Conservation (phyloP, 1,284 basidiomycete species). For the Moniliophthora roreri region DNA sequence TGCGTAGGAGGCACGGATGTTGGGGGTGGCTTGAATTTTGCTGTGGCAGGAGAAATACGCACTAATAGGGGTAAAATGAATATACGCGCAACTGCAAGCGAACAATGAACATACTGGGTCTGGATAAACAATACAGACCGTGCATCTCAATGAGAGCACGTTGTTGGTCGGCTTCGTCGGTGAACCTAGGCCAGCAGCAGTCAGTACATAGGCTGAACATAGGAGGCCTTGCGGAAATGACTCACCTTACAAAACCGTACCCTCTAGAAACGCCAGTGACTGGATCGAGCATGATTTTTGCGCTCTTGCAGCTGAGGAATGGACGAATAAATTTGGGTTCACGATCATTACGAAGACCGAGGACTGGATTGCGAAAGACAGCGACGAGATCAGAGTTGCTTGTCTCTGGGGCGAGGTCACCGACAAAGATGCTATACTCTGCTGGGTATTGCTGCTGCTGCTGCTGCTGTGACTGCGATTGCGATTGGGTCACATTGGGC, state of each 20-base stretch:
- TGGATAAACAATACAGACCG: conserved; percentile 80
- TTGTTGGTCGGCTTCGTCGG: conserved; percentile 84
- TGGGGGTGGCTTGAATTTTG: conserved; percentile 72
- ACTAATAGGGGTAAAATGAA: conserved; percentile 44
- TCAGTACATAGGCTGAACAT: no score
- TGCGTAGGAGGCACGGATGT: conserved; percentile 29
- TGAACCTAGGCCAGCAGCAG: conserved; percentile 54
- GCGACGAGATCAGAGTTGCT: conserved; percentile 87
- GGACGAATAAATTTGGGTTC: conserved; percentile 84
- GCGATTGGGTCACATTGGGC: conserved; percentile 26
- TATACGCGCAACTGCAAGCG: conserved; percentile 24
- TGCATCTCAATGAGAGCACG: conserved; percentile 90
- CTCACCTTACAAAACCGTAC: conserved; percentile 85
- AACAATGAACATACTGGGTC: conserved; percentile 64
- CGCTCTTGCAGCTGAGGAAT: conserved; percentile 87
- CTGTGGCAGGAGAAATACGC: conserved; percentile 88
- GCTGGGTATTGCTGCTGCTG: conserved; percentile 63
- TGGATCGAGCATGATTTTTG: conserved; percentile 91
- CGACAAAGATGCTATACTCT: conserved; percentile 91
- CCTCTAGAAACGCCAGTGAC: conserved; percentile 86
- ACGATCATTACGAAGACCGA: conserved; percentile 76
- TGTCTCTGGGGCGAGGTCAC: conserved; percentile 86
- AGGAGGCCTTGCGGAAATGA: conserved; percentile 8
- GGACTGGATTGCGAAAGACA: conserved; percentile 83
- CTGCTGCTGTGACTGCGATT: conserved; percentile 39